Evolutionary conservation across 306 rosid species (phyloP).

Genomic region (Glycine soja): DNA sequence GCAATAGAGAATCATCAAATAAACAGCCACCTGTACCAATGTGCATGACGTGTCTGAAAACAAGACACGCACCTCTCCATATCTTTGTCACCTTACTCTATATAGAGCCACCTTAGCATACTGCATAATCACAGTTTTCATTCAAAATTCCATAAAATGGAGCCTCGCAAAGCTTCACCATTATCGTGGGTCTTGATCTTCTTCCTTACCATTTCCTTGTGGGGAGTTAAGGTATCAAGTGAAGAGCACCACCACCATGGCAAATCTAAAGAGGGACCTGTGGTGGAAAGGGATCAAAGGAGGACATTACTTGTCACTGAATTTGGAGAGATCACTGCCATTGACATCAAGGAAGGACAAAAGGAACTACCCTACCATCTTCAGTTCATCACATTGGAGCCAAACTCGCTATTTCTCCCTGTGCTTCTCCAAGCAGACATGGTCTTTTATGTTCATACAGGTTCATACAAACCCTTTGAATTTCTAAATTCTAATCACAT

Average conservation of each 20-base stretch:
- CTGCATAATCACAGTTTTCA: slow-evolving; percentile 30
- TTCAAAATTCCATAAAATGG: slow-evolving; percentile 35
- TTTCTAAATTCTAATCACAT: background rate
- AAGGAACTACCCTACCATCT: slow-evolving; percentile 67
- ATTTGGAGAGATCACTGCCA: slow-evolving; percentile 68
- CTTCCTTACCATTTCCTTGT: slow-evolving; percentile 39
- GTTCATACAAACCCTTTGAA: slow-evolving; percentile 34
- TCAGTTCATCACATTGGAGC: slow-evolving; percentile 82
- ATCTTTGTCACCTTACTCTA: slow-evolving; percentile 36
- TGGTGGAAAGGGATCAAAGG: slow-evolving; percentile 64
- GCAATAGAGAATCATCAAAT: background rate
- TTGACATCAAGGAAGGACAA: slow-evolving; percentile 55
- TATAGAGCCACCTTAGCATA: slow-evolving; percentile 44
- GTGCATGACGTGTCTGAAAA: slow-evolving; percentile 56
- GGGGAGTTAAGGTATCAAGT: slow-evolving; percentile 46
- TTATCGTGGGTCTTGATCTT: slow-evolving; percentile 45
- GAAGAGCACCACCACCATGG: slow-evolving; percentile 27
- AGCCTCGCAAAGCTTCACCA: slow-evolving; percentile 24
- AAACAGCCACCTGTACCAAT: slow-evolving; percentile 56
- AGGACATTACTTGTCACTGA: slow-evolving; percentile 57
- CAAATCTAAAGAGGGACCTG: slow-evolving; percentile 33
- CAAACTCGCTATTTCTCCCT: slow-evolving; percentile 88
- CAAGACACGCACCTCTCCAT: slow-evolving; percentile 55
- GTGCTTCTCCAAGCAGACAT: slow-evolving; percentile 80
- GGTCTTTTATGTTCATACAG: slow-evolving; percentile 81